These are phyloP conservation scores for Urochloa ruziziensis DNA, from an alignment of 176 grass and related monocot genomes.

Conservation along the genomic window DNA sequence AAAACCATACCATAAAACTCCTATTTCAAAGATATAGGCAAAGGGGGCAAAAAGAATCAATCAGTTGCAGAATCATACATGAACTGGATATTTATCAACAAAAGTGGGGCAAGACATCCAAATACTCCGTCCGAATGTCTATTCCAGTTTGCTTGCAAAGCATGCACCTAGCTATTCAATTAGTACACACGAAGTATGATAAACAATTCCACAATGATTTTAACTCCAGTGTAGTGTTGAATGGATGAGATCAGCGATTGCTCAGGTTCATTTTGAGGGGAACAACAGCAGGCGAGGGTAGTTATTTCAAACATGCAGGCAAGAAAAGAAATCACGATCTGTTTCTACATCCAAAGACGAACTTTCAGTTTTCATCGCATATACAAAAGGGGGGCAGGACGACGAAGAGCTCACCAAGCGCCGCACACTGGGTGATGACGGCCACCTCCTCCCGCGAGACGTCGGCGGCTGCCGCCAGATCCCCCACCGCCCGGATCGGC, in stretches of 20 bases:
- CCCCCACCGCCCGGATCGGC: constrained; percentile 48
- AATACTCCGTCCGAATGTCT: too few species aligned
- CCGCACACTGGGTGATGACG: constrained; percentile 70
- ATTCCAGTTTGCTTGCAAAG: too few species aligned
- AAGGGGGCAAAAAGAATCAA: not conserved
- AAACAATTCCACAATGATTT: too few species aligned
- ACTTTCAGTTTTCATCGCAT: not conserved
- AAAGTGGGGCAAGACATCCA: not conserved
- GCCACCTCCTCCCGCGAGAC: constrained; percentile 55
- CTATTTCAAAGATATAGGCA: not conserved
- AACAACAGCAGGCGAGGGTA: too few species aligned
- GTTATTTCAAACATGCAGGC: too few species aligned
- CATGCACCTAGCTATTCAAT: too few species aligned
- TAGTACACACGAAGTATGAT: too few species aligned
- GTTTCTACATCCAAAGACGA: not conserved
- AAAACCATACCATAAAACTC: not conserved
- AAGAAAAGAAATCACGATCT: not conserved
- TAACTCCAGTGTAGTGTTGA: too few species aligned
- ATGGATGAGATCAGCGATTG: too few species aligned
- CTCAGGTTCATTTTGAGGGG: too few species aligned
- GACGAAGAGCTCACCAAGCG: constrained; percentile 44
- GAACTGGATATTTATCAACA: not conserved
- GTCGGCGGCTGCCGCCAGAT: constrained; percentile 50
- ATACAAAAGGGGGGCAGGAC: too few species aligned
- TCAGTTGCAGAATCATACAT: not conserved